These are phyloP conservation scores for Nicotiana attenuata DNA, from an alignment of 257 asterid species.

Conservation along the genomic window DNA sequence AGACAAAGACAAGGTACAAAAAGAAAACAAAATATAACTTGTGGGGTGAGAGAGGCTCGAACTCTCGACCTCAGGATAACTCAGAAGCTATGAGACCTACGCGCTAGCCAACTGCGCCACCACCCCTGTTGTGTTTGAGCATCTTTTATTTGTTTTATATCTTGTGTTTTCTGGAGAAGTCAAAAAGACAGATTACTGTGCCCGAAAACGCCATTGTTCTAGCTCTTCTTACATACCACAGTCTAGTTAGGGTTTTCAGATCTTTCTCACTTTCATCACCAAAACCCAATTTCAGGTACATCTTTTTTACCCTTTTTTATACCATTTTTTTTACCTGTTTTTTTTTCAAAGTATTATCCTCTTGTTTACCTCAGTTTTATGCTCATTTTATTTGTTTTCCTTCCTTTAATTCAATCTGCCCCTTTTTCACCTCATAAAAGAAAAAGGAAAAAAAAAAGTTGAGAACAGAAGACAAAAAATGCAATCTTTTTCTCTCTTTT, in stretches of 20 bases:
- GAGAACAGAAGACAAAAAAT: background rate
- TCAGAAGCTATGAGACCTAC: slow-evolving; percentile 95
- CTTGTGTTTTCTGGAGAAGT: fast-evolving
- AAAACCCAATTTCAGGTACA: background rate
- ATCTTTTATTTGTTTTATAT: fast-evolving
- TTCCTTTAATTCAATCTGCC: background rate
- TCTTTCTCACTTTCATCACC: background rate
- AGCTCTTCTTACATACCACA: background rate
- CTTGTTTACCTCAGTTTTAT: background rate
- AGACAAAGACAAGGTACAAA: background rate
- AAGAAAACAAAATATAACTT: no score
- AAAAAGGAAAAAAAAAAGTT: background rate
- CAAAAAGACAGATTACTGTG: background rate
- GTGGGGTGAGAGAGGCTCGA: slow-evolving; percentile 96
- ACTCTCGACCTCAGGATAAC: slow-evolving; percentile 96
- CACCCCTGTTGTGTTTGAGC: slow-evolving; percentile 26
- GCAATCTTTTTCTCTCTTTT: background rate
- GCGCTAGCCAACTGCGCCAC: slow-evolving; percentile 99
- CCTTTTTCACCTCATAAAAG: background rate
- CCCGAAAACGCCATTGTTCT: background rate
- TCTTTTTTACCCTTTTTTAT: background rate
- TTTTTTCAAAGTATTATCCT: background rate
- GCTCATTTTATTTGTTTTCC: background rate
- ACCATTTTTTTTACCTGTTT: no score
- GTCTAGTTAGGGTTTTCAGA: slow-evolving; percentile 2